Base-by-base conservation (phyloP, 257 asterid genomes). In the Przewalskia tangutica region DNA sequence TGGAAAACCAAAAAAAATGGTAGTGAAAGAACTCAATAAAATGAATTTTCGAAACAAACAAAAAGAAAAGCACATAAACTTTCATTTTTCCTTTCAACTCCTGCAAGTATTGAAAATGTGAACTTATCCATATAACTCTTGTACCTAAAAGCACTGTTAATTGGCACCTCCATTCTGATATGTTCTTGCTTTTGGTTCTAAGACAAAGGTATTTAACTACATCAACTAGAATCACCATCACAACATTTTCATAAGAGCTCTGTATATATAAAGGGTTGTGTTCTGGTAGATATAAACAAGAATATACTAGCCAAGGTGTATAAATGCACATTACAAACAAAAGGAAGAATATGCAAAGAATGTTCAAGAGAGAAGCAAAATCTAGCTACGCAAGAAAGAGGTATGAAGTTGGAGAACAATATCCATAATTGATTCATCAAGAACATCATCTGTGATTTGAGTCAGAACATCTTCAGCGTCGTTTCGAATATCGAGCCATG, bases 401-500 rank as follows among this genome's bases (percentile, higher is more conserved):
- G 55, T 58, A 38, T 82, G 83, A 70, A 84, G 81, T 84, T 89
- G 91, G 20, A 87, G 78, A 68, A 92, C 81, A 38, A 86, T 71
- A 70, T 88, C 92, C 81, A 87, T 53, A 58, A 95, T 79, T 40
- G 86, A 89, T 58, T 90, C 97, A 83, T 89, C 92, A 55, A 92
- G 75, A 76, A 93, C 77, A 50, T 86, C 92, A 66, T 92, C 97
- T 18, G 97, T 87, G 82, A 93, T 82, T 59, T 89, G 89, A 53
- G 11, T 59, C 82, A 81, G 88, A 23, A 93, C 68, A 38, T 81
- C 86, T 80, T 90, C 98, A 2, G 85, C 18, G 60, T 90, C 91
- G 7, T 44, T 68, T 51, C 86, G 84, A 77, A 88, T 83, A 79
- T 93, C 92, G 16, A 90, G 84, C 98, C 99, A 93, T 5, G 91